phyloP scores from a whole-genome alignment of 2,329 filamentous ascomycete species.

The Fusarium sp. region DNA sequence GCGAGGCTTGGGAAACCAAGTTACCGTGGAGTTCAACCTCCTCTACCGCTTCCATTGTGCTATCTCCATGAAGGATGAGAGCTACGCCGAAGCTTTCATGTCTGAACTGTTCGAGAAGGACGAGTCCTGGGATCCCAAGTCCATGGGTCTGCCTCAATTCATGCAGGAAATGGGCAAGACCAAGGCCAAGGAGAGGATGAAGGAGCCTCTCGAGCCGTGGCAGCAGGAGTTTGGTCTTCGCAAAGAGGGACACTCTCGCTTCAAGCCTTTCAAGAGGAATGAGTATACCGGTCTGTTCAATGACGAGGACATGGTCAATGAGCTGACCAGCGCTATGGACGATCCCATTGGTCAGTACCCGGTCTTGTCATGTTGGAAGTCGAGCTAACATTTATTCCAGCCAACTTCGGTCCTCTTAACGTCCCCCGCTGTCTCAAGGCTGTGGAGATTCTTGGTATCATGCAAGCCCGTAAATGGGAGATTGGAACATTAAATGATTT shows the following conservation, averaged over 20 bases:
- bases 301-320: slow-evolving; percentile 29
- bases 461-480: slow-evolving; percentile 69
- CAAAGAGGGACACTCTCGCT: not conserved
- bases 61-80: slow-evolving; percentile 48
- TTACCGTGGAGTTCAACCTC: slow-evolving; percentile 52
- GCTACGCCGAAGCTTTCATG: slow-evolving; percentile 47
- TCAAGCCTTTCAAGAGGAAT: slow-evolving; percentile 23
- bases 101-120: slow-evolving; percentile 11
- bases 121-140: slow-evolving; percentile 15
- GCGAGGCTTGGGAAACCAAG: slow-evolving; percentile 50
- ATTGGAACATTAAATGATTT: slow-evolving; percentile 72
- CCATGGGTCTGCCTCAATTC: not conserved
- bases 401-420: slow-evolving; percentile 63
- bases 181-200: not conserved
- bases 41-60: slow-evolving; percentile 52
- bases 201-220: not conserved
- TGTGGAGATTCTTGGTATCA: slow-evolving; percentile 70
- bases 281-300: slow-evolving; percentile 22
- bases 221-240: slow-evolving; percentile 6
- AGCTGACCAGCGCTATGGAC: slow-evolving; percentile 62
- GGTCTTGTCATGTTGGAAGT: too few species aligned
- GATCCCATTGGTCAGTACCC: slow-evolving; percentile 56
- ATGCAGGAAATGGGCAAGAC: slow-evolving; percentile 2
- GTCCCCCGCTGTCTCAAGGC: slow-evolving; percentile 67
- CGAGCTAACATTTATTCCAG: too few species aligned